Evolutionary conservation across 2,329 filamentous ascomycete genomes (phyloP).

Genomic region (Orbilia ellipsospora): DNA sequence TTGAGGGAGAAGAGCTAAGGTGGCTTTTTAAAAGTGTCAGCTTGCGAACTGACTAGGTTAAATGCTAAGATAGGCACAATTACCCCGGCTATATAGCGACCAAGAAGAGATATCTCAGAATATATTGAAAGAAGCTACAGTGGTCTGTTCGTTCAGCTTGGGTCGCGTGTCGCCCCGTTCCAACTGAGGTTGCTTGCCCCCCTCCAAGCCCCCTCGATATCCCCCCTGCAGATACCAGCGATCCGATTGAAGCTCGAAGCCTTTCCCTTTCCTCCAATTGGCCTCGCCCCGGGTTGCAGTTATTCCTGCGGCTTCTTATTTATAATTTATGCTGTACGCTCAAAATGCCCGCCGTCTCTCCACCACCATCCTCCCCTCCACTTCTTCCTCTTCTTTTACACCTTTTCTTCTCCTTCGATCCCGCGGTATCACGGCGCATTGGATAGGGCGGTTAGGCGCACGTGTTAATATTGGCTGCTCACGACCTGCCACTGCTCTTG

Average conservation of each 20-base stretch:
- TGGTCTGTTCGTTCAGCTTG: slow-evolving; percentile 24
- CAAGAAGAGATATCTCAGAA: neutral
- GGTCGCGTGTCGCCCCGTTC: slow-evolving; percentile 39
- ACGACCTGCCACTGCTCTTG: neutral
- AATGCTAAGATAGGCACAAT: too few species aligned
- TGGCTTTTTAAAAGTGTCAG: slow-evolving; percentile 6
- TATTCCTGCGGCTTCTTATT: neutral
- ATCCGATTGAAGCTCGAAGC: neutral
- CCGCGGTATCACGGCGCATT: slow-evolving; percentile 16
- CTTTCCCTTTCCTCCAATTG: slow-evolving; percentile 19
- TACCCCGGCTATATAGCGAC: slow-evolving; percentile 1
- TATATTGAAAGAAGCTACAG: slow-evolving; percentile 41
- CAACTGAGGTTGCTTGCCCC: neutral
- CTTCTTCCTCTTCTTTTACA: neutral
- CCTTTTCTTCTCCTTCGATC: slow-evolving; percentile 6
- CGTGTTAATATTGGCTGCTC: too few species aligned
- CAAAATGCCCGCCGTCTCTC: slow-evolving; percentile 46
- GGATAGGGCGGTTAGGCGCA: slow-evolving; percentile 10
- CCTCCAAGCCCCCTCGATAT: neutral
- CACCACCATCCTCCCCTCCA: slow-evolving; percentile 15
- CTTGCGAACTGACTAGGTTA: too few species aligned
- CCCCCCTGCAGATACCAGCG: slow-evolving; percentile 17
- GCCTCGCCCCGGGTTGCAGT: neutral
- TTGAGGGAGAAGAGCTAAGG: slow-evolving; percentile 33
- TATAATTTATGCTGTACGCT: slow-evolving; percentile 51